Evolutionary conservation across 2,329 filamentous ascomycete genomes (phyloP).

Genomic region (Colletotrichum brevisporum): DNA sequence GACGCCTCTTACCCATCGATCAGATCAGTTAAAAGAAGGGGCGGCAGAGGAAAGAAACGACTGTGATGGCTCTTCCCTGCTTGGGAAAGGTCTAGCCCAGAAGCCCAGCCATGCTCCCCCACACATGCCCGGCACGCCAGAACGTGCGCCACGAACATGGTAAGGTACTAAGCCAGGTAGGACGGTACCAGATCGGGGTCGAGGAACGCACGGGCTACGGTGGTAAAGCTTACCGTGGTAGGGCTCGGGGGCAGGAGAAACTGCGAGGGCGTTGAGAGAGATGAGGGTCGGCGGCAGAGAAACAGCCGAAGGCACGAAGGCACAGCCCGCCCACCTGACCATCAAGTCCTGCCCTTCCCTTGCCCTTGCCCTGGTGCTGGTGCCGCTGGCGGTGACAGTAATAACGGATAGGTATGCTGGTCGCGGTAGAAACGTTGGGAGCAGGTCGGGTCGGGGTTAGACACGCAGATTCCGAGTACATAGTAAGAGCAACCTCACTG

Average conservation of each 20-base stretch:
- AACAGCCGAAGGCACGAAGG: slow-evolving; percentile 29
- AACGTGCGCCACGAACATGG: slow-evolving; percentile 30
- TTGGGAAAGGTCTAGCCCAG: slow-evolving; percentile 6
- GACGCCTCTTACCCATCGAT: too few relatives aligned
- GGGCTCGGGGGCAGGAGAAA: slow-evolving; percentile 16
- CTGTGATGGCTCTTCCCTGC: too few relatives aligned
- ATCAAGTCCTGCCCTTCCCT: neutral
- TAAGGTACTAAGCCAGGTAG: slow-evolving; percentile 19
- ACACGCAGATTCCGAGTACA: slow-evolving; percentile 36
- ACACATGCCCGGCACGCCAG: slow-evolving; percentile 37
- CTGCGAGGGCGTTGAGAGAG: slow-evolving; percentile 21
- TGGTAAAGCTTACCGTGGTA: slow-evolving; percentile 31
- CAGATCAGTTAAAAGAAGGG: too few relatives aligned
- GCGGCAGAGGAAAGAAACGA: too few relatives aligned
- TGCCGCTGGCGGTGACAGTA: too few relatives aligned
- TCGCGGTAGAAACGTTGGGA: too few relatives aligned
- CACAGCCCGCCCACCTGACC: neutral
- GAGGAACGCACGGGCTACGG: slow-evolving; percentile 32
- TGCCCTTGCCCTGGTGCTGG: slow-evolving; percentile 12
- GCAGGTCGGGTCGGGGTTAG: neutral
- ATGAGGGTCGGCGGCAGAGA: slow-evolving; percentile 18
- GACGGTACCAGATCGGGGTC: slow-evolving; percentile 17
- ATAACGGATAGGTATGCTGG: too few relatives aligned
- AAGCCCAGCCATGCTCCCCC: slow-evolving; percentile 32
- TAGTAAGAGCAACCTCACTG: neutral